Conservation (phyloP, 768 basidiomycete genomes). For the Lyophyllum semitale region DNA sequence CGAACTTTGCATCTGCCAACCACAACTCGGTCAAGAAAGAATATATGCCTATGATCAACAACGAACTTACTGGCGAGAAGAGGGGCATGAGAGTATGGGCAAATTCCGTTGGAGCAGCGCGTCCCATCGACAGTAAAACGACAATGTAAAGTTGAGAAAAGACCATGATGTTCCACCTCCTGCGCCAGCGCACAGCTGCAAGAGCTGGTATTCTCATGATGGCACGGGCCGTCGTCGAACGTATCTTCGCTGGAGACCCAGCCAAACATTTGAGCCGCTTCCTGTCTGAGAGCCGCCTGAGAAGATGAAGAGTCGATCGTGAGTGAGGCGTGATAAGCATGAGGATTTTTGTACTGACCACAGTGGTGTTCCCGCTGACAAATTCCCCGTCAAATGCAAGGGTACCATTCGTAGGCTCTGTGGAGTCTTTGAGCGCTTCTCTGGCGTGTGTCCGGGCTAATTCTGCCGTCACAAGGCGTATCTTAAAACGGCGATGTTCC, state of each 20-base stretch:
- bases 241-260: slow-evolving; percentile 12
- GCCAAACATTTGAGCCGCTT: slow-evolving; percentile 19
- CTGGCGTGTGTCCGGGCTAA: slow-evolving; percentile 18
- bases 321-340: background rate
- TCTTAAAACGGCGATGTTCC: slow-evolving; percentile 13
- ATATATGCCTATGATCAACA: background rate
- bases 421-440: slow-evolving; percentile 10
- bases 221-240: slow-evolving; percentile 11
- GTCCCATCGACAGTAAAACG: slow-evolving; percentile 24
- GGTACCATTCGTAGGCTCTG: slow-evolving; percentile 16
- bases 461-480: slow-evolving; percentile 22
- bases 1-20: background rate
- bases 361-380: slow-evolving; percentile 21
- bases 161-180: slow-evolving; percentile 23
- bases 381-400: slow-evolving; percentile 21
- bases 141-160: slow-evolving; percentile 25
- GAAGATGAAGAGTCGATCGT: background rate
- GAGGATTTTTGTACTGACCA: slow-evolving; percentile 14
- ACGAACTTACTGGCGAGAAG: slow-evolving; percentile 9
- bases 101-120: slow-evolving; percentile 17
- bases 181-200: slow-evolving; percentile 25
- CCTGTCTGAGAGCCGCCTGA: slow-evolving; percentile 19
- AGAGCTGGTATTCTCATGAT: slow-evolving; percentile 4
- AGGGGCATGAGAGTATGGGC: slow-evolving; percentile 26
- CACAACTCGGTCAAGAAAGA: background rate